A percentile compares a stretch with the other conserved stretches of the same genome.
Evolutionary conservation across 768 basidiomycete genomes (phyloP).

Genomic region (Termitomyces sp.): DNA sequence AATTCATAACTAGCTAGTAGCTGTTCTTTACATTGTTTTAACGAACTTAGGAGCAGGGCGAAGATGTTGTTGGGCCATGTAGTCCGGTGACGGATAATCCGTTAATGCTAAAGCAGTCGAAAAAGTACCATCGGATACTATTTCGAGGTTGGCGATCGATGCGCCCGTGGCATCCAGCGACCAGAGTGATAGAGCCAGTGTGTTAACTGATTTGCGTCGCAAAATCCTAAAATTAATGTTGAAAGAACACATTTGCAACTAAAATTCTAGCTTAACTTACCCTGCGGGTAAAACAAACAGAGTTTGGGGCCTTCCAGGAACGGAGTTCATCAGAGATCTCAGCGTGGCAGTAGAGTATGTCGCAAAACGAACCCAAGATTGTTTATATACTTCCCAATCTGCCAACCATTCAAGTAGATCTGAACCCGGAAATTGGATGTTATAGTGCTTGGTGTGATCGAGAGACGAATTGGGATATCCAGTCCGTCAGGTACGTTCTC

Average conservation of each 20-base stretch:
- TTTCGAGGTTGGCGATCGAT: conserved; percentile 31
- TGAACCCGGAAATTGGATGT: conserved; percentile 44
- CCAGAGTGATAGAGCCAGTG: conserved; percentile 43
- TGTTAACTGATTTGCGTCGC: conserved; percentile 35
- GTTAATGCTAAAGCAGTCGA: conserved; percentile 30
- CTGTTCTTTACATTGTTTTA: conserved; percentile 24
- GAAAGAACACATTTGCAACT: neutral
- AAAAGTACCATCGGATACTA: conserved; percentile 41
- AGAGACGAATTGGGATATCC: conserved; percentile 40
- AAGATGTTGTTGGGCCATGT: conserved; percentile 24
- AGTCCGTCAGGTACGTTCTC: conserved; percentile 32
- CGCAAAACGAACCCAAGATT: conserved; percentile 34
- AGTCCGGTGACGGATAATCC: conserved; percentile 39
- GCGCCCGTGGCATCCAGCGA: conserved; percentile 38
- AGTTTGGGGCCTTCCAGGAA: conserved; percentile 33
- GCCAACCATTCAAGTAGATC: conserved; percentile 49
- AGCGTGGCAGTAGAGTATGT: too few relatives aligned
- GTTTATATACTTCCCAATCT: conserved; percentile 48
- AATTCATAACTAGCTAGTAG: neutral
- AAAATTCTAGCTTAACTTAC: conserved; percentile 18
- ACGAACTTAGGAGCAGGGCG: conserved; percentile 22
- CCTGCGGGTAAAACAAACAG: conserved; percentile 44
- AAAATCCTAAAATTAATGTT: conserved; percentile 26
- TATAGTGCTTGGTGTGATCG: conserved; percentile 35
- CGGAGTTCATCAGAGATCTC: neutral